Percentiles rank a stretch among this genome's conserved stretches.
These are phyloP conservation scores for Linnemannia elongata DNA, from an alignment of 192 early-diverging fungal species.

Conservation along the genomic window DNA sequence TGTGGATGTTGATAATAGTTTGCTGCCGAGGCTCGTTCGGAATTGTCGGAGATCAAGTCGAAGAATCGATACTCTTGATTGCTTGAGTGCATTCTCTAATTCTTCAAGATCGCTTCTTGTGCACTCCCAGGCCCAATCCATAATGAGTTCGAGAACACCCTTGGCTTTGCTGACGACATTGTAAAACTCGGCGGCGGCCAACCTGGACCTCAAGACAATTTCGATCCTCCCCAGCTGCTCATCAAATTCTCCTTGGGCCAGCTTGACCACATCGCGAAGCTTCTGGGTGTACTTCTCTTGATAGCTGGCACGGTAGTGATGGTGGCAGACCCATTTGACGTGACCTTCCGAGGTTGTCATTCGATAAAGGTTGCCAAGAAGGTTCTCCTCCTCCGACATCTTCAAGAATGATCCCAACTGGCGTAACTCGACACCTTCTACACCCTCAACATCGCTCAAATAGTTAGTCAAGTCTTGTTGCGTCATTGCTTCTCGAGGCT, in stretches of 20 bases:
- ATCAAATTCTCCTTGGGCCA: not conserved
- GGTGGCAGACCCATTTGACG: slow-evolving; percentile 27
- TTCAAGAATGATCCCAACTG: slow-evolving; percentile 6
- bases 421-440: slow-evolving; percentile 8
- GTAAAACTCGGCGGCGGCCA: slow-evolving; percentile 1
- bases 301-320: slow-evolving; percentile 22
- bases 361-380: not conserved
- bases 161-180: not conserved
- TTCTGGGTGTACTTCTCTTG: slow-evolving; percentile 7
- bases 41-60: slow-evolving; percentile 12
- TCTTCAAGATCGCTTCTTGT: slow-evolving; percentile 6
- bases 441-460: not conserved
- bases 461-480: not conserved
- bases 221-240: slow-evolving; percentile 6
- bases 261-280: not conserved
- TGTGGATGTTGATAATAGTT: not conserved
- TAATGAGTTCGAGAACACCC: slow-evolving; percentile 3
- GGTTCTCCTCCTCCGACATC: not conserved
- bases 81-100: slow-evolving; percentile 13
- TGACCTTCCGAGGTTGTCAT: not conserved
- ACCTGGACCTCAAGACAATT: not conserved
- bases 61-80: slow-evolving; percentile 18
- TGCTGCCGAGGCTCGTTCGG: slow-evolving; percentile 2
- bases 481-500: not conserved
- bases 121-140: slow-evolving; percentile 8